Evolutionary conservation across 2,329 filamentous ascomycete species (phyloP), one percentile per base, ranked within the genome.

Genomic region (Zarea fungicola): DNA sequence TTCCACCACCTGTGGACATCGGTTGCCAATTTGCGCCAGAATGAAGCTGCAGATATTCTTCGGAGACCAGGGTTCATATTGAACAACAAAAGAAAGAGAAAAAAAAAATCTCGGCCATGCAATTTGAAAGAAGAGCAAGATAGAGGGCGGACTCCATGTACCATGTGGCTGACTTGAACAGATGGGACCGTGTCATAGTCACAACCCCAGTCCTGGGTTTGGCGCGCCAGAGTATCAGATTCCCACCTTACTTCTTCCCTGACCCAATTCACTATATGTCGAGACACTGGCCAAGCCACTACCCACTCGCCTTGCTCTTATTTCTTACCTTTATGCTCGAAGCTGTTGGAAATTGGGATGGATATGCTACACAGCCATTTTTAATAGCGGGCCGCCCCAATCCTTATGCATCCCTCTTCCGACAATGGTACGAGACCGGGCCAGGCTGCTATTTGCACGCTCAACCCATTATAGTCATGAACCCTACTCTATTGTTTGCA

Each of bases 101-200:
- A n/a, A n/a, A n/a, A n/a, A n/a, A n/a, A n/a, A n/a, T n/a, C n/a
- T n/a, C n/a, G n/a, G n/a, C n/a, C n/a, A n/a, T n/a, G n/a, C n/a
- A n/a, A n/a, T n/a, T n/a, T n/a, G n/a, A n/a, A n/a, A n/a, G 6
- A 21, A 34, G 19, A 41, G 13, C 26, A 29, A 29, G 25, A 40
- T 40, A 25, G 18, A n/a, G n/a, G 21, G 11, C 14, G 31, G 36
- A 21, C 36, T 22, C n/a, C 9, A 19, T 14, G 36, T 25, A 28
- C 42, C 42, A 37, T 45, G 42, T 37, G 32, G 23, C 44, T 23
- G 28, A 36, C 34, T 40, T 37, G 25, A 32, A 35, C n/a, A 41
- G 19, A 41, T 41, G 36, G 44, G 28, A 48, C 28, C n/a, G 44
- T 48, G 44, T 41, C 44, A 48, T 41, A 28, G 21, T 28, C 44